Evolutionary conservation across 139 green algal genomes (phyloP).

Genomic region (Marvania coccoides): DNA sequence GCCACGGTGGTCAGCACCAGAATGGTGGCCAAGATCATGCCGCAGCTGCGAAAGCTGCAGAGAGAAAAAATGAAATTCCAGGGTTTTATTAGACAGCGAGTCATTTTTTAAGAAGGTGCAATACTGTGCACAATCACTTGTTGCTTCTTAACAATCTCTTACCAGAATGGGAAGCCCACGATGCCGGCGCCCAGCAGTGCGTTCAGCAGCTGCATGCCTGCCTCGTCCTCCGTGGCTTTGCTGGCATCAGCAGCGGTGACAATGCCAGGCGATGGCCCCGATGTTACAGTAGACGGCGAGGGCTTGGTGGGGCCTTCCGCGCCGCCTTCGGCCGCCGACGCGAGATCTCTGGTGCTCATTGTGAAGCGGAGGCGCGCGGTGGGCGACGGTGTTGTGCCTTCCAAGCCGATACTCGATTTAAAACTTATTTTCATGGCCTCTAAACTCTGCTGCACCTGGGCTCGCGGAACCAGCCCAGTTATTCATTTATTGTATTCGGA

Average conservation of each 20-base stretch:
- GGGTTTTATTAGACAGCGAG: background rate
- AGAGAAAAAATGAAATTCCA: too few relatives aligned
- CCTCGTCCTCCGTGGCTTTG: background rate
- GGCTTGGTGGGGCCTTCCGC: background rate
- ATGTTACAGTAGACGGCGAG: background rate
- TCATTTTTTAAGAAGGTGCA: background rate
- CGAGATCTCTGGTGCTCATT: too few relatives aligned
- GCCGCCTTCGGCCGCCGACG: too few relatives aligned
- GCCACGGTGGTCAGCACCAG: conserved; percentile 59
- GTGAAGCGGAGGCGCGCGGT: too few relatives aligned
- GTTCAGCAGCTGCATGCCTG: conserved; percentile 19
- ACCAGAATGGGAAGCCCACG: conserved; percentile 49
- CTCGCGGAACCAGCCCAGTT: too few relatives aligned
- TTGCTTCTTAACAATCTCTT: too few relatives aligned
- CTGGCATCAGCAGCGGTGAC: background rate
- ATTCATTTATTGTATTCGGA: too few relatives aligned
- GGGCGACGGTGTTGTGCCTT: too few relatives aligned
- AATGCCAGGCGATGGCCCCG: too few relatives aligned
- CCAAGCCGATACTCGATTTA: too few relatives aligned
- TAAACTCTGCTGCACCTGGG: too few relatives aligned
- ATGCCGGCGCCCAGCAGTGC: conserved; percentile 58
- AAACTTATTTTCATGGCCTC: too few relatives aligned
- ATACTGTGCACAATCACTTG: background rate
- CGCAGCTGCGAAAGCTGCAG: conserved; percentile 47
- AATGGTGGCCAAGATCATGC: conserved; percentile 50